Base-by-base conservation (phyloP, 805 yeast genomes). In the Zygoascus bituminiphila region DNA sequence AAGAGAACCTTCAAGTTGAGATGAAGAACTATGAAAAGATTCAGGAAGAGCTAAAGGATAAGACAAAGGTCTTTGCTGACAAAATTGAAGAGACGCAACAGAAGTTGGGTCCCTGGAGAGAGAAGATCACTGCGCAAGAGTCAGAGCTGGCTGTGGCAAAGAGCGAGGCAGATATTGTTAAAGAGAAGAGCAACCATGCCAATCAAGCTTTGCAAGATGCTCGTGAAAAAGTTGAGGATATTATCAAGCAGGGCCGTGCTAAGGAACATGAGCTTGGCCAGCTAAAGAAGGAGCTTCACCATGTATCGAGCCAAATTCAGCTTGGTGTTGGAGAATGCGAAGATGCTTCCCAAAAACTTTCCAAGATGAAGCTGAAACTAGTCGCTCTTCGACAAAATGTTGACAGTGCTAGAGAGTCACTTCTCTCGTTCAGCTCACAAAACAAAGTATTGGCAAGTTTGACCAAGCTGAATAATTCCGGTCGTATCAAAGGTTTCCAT, bases 81-180 rank as follows among this genome's bases (percentile, higher is more conserved):
- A 75, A 84, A 57, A 83, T 89, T 45, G 84, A 78, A 54, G 57
- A 59, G 12, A 66, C 80, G 36, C 89, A 86, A 61, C 73, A 71
- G 6, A 72, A 82, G 51, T 66, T 88, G 5, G 89, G 85, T 55
- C 98, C 98, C 0, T 88, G 94, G 89, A 79, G 78, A 51, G 81
- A 76, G 23, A 75, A 79, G 53, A 67, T 88, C 25, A 80, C 76
- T 51, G 74, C 75, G 14, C 80, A 81, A 49, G 79, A 79, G 48
- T 75, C 84, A 12, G 79, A 79, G 42, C 74, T 84, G 6, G 76
- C 80, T 45, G 74, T 86, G n/a, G 76, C 80, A 2, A 72, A 76
- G 45, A 77, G 86, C 6, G 78, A 82, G 51, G 72, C 86, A n/a
- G 77, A 78, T 21, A 73, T 86, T 62, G 58, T 84, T 7, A 59